These are phyloP conservation scores for Cylindrotheca fusiformis DNA, from an alignment of 108 stramenopile genomes.

Conservation along the genomic window DNA sequence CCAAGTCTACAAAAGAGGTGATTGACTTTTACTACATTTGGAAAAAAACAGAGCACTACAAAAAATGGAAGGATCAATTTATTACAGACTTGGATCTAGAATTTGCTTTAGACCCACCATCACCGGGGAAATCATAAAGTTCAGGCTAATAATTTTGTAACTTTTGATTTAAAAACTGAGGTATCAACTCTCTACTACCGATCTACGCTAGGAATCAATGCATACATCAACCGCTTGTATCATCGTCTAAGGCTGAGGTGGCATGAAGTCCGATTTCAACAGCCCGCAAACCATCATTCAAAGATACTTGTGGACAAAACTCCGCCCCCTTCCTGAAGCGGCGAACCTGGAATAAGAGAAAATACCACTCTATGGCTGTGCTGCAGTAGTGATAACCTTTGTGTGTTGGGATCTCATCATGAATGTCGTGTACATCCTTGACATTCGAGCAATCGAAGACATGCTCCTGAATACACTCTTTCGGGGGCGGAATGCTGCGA, in stretches of 20 bases:
- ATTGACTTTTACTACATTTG: constrained; percentile 97
- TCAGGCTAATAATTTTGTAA: background rate
- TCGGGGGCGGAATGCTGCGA: constrained; percentile 69
- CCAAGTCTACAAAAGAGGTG: constrained; percentile 84
- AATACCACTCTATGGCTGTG: constrained; percentile 80
- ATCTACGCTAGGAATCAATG: background rate
- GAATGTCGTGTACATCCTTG: constrained; percentile 55
- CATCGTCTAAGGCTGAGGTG: constrained; percentile 35
- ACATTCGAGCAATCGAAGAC: constrained; percentile 79
- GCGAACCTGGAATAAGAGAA: constrained; percentile 46
- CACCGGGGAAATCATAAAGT: background rate
- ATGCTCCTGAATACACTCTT: constrained; percentile 41
- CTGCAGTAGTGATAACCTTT: constrained; percentile 79
- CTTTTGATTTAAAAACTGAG: constrained; percentile 8
- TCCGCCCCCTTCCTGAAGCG: constrained; percentile 31
- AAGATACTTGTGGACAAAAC: constrained; percentile 61
- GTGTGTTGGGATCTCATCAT: constrained; percentile 71
- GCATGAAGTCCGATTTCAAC: constrained; percentile 74
- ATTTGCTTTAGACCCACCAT: background rate
- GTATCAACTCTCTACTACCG: background rate
- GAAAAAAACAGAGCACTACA: constrained; percentile 95
- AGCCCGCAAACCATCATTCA: constrained; percentile 75
- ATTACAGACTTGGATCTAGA: constrained; percentile 22
- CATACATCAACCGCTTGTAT: background rate
- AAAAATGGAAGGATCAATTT: constrained; percentile 74